Base-by-base conservation (phyloP, 176 grass and related monocot species). In the Triticum dicoccoides region DNA sequence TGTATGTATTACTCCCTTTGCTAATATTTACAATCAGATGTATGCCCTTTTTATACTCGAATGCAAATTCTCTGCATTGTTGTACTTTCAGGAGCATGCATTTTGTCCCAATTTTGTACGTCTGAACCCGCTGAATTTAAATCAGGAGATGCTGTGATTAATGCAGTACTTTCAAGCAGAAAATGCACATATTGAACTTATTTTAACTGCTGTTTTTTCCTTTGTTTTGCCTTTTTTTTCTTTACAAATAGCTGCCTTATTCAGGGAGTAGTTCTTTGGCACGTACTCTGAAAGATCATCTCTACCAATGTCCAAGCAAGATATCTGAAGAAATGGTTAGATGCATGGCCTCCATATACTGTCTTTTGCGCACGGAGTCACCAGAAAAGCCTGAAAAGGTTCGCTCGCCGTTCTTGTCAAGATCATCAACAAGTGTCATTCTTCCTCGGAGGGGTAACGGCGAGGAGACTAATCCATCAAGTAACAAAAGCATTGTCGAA, bases 311-410 rank as follows among this genome's bases (percentile, higher is more conserved):
- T 61, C 97, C 97, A 61, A 96, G 92, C 79, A 99, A 95, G 87
- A 99, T 99, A 86, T 99, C 97, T 34, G 97, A 99, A 92, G 97
- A 99, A 88, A 94, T 99, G 97, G 87, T 99, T 58, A 91, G 89
- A 84, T 99, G 97, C 82, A 94, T 99, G 97, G 87, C 97, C 38
- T 90, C 90, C 18, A 87, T 96, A 82, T 99, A 96, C 80, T 90
- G 83, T 84, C 91, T 89, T 84, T 64, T 88, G 39, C 84, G 90
- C 56, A 85, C 74, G 0, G 90, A 93, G n/a, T 73, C 85, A 81
- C 76, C 51, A 37, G 83, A 92, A 82, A 93, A 96, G 72, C 32
- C 82, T 4, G 89, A 88, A 80, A 95, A 88, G 85, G 85, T 72
- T 11, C 90, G 91, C 9, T 92, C 92, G 1, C 88, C 97, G 4